These are phyloP conservation scores for Cyclanthera cordifolia DNA, from an alignment of 306 rosid species.

Conservation along the genomic window DNA sequence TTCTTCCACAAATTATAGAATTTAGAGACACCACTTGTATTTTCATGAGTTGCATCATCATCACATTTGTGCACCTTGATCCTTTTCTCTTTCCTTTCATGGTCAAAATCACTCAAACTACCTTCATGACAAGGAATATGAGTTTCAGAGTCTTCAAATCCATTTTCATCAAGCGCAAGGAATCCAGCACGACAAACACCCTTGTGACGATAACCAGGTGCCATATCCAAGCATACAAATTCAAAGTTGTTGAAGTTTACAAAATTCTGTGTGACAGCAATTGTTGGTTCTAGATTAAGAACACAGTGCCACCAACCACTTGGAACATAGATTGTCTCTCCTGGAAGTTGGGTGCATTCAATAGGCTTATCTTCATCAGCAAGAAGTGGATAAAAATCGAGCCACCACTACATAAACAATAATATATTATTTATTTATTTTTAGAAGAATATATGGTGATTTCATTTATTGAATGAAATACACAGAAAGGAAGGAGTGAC, in stretches of 20 bases:
- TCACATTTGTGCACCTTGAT: slow-evolving; percentile 38
- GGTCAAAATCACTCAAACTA: slow-evolving; percentile 28
- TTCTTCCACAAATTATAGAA: slow-evolving; percentile 44
- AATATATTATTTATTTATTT: background rate
- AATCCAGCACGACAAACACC: slow-evolving; percentile 95
- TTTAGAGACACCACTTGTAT: slow-evolving; percentile 31
- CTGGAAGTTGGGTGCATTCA: slow-evolving; percentile 91
- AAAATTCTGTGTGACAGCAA: slow-evolving; percentile 92
- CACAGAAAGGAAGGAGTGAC: background rate
- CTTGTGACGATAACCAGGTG: slow-evolving; percentile 93
- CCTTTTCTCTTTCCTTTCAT: slow-evolving; percentile 61
- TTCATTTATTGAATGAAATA: background rate
- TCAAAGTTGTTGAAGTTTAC: slow-evolving; percentile 78
- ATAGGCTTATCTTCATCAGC: slow-evolving; percentile 95
- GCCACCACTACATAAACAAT: slow-evolving; percentile 75
- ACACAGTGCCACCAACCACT: slow-evolving; percentile 99
- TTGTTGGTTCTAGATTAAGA: slow-evolving; percentile 77
- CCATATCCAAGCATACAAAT: slow-evolving; percentile 94
- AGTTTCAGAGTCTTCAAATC: slow-evolving; percentile 35
- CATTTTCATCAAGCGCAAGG: slow-evolving; percentile 68
- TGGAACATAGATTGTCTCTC: slow-evolving; percentile 93
- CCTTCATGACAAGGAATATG: slow-evolving; percentile 21
- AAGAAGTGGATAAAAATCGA: slow-evolving; percentile 94
- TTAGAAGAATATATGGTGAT: background rate
- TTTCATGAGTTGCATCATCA: slow-evolving; percentile 28